phyloP scores from a whole-genome alignment of 352 stramenopile genomes.

The Blastocystis sp. region DNA sequence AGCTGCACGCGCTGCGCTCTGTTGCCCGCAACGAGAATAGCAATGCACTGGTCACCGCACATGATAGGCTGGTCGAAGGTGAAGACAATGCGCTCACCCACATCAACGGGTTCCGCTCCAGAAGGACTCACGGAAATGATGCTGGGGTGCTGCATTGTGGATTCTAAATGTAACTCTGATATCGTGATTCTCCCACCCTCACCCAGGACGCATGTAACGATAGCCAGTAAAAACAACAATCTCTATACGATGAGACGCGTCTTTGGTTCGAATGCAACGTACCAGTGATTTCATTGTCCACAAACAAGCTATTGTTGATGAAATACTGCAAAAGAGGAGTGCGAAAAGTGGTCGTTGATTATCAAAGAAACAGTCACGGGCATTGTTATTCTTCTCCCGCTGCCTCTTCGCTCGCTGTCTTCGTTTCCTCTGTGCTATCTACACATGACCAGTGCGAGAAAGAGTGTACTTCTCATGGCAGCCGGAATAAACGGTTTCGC shows the following conservation, averaged over 20 bases:
- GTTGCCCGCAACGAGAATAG: neutral
- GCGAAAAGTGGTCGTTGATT: neutral
- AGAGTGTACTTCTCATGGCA: neutral
- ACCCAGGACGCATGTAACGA: constrained; percentile 16
- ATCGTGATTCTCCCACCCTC: neutral
- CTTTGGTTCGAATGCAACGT: neutral
- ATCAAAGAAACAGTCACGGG: neutral
- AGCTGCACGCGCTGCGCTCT: neutral
- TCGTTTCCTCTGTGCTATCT: neutral
- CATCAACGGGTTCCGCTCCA: neutral
- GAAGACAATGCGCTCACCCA: constrained; percentile 23
- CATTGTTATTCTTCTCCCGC: neutral
- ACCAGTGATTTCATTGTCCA: constrained; percentile 37
- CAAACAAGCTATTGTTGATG: constrained; percentile 25
- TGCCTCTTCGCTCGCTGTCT: neutral
- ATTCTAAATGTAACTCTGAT: neutral
- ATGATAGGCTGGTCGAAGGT: constrained; percentile 47
- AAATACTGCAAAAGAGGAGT: neutral
- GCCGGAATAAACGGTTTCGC: constrained; percentile 47
- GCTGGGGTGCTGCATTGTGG: constrained; percentile 18
- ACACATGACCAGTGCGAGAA: neutral
- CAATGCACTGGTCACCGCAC: constrained; percentile 2
- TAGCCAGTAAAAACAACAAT: constrained; percentile 46
- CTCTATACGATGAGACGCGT: constrained; percentile 38
- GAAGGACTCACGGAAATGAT: constrained; percentile 17